Conservation (phyloP, 1,139 yeast genomes). For the Wickerhamiella infanticola region DNA sequence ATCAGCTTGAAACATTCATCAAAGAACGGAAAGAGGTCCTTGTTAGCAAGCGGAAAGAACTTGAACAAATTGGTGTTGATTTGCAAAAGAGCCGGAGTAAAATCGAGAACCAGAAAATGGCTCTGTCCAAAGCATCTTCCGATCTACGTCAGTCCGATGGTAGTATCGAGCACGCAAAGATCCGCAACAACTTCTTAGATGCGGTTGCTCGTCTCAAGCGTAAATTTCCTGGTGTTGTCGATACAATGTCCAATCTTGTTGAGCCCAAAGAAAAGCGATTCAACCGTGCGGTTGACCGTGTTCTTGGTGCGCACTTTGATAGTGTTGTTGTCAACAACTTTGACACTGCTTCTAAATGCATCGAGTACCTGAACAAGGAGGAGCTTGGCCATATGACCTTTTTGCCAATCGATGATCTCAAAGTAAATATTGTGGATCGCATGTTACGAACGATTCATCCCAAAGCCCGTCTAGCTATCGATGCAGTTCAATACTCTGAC, state of each 20-base stretch:
- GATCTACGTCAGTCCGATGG: conserved; percentile 10
- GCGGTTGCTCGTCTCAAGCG: conserved; percentile 6
- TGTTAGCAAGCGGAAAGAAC: conserved; percentile 14
- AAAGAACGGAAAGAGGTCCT: conserved; percentile 17
- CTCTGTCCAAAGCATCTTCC: conserved; percentile 4
- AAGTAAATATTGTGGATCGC: conserved; percentile 39
- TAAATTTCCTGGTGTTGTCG: conserved; percentile 10
- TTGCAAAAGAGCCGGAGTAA: conserved; percentile 7
- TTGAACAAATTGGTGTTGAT: conserved; percentile 10
- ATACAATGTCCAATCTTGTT: conserved; percentile 51
- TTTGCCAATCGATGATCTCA: conserved; percentile 74
- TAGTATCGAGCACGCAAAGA: conserved; percentile 8
- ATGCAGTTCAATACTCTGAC: conserved; percentile 57
- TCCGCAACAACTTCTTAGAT: conserved; percentile 9
- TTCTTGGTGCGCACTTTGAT: conserved; percentile 67
- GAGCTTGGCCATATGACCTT: conserved; percentile 75
- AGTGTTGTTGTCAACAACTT: conserved; percentile 70
- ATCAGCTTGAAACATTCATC: conserved; percentile 5
- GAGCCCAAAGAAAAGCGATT: conserved; percentile 64
- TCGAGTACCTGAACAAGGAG: conserved; percentile 70
- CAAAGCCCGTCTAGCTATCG: conserved; percentile 38
- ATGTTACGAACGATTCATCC: conserved; percentile 42
- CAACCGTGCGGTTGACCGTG: conserved; percentile 62
- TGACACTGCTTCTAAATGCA: conserved; percentile 66
- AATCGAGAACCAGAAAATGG: conserved; percentile 24